Conservation (phyloP, 768 basidiomycete species). For the Suillus weaverae region DNA sequence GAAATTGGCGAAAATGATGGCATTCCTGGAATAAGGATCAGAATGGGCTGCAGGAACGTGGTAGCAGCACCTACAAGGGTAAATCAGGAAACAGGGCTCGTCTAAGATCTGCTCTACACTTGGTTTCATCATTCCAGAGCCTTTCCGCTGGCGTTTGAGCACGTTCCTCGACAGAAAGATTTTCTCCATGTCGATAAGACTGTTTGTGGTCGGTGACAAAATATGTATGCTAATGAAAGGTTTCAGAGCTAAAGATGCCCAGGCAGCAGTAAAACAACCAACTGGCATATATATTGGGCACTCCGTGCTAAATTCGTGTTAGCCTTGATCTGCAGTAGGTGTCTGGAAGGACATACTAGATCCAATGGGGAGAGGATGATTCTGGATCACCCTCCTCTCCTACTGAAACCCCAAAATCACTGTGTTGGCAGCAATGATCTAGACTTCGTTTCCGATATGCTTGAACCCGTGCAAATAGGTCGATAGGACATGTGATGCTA, state of each 20-base stretch:
- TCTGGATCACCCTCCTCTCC: slow-evolving; percentile 45
- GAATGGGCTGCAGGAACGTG: background rate
- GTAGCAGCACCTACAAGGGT: slow-evolving; percentile 32
- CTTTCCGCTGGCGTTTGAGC: slow-evolving; percentile 16
- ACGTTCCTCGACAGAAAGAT: slow-evolving; percentile 16
- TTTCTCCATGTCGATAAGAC: slow-evolving; percentile 36
- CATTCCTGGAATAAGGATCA: slow-evolving; percentile 31
- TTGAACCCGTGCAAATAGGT: slow-evolving; percentile 35
- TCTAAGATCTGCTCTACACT: slow-evolving; percentile 38
- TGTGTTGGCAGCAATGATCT: background rate
- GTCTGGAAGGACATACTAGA: slow-evolving; percentile 38
- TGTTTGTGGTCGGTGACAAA: slow-evolving; percentile 54
- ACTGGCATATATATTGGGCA: slow-evolving; percentile 50
- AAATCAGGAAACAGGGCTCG: slow-evolving; percentile 44
- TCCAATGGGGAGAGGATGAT: slow-evolving; percentile 36
- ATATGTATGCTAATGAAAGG: slow-evolving; percentile 40
- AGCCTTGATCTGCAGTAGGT: slow-evolving; percentile 4
- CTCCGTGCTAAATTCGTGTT: slow-evolving; percentile 35
- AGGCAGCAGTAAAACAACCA: slow-evolving; percentile 10
- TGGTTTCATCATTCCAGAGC: slow-evolving; percentile 42
- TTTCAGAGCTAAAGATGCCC: slow-evolving; percentile 2
- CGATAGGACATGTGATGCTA: slow-evolving; percentile 42
- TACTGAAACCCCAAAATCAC: slow-evolving; percentile 33
- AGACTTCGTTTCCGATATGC: slow-evolving; percentile 20
- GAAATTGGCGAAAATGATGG: slow-evolving; percentile 52